Evolutionary conservation across 2,329 filamentous ascomycete genomes (phyloP).

Genomic region (Aspergillus viridinutans): DNA sequence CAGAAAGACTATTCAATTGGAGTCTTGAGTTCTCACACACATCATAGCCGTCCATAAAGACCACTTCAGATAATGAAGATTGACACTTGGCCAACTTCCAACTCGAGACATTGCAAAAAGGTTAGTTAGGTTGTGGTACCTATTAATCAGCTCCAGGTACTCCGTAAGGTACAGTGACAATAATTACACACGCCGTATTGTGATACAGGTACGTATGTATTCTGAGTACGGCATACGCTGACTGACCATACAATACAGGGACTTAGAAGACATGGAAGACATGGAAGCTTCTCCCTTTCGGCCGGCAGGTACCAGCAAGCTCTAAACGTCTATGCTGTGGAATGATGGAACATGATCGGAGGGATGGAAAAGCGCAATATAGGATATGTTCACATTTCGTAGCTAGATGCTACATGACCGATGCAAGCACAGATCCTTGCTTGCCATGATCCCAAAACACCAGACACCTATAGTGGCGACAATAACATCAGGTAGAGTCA

Average conservation of each 20-base stretch:
- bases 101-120: slow-evolving; percentile 2
- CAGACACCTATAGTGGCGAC: not conserved
- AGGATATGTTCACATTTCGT: not conserved
- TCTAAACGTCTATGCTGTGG: not conserved
- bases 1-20: not conserved
- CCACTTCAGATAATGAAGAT: not conserved
- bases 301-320: not conserved
- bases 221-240: not conserved
- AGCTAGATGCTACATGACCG: not conserved
- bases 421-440: not conserved
- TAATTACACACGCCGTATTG: not conserved
- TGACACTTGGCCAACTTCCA: slow-evolving; percentile 16
- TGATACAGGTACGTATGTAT: not conserved
- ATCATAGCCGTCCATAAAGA: not conserved
- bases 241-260: not conserved
- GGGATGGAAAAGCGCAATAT: not conserved
- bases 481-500: not conserved
- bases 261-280: no score
- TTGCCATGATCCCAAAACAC: no score
- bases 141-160: not conserved
- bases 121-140: not conserved
- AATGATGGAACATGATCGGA: not conserved
- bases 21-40: not conserved
- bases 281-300: not conserved
- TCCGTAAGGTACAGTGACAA: not conserved